Base-by-base conservation (phyloP, 345 rosid genomes). In the Linum tenue region DNA sequence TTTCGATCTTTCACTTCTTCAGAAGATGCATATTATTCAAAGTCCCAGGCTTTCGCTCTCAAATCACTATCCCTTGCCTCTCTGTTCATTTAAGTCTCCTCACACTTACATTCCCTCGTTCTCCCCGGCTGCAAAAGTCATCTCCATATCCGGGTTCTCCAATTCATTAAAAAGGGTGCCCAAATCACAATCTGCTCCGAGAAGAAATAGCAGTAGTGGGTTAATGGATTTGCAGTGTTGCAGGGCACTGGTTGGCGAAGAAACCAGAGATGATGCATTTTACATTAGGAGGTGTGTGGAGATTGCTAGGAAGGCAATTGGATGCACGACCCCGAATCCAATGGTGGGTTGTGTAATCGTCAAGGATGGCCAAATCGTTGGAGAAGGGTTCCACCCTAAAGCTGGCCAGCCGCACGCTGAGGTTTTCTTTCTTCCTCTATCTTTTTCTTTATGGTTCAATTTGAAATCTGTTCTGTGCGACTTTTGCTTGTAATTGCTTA, bases 371-470 rank as follows among this genome's bases (percentile, higher is more conserved):
- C 55, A 80, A 64, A 74, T 94, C 72, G 97, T 94, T 57, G 96
- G 99, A 22, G 78, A 90, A 84, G 99, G 97, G 39, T 90, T 85
- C 75, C 97, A 94, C 73, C 97, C 97, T 62, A 94, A 90, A 84
- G 96, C 97, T 60, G 97, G 96, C 10, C 87, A 88, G 65, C 96
- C 97, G 71, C 99, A 90, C 75, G 96, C 96, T 41, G 97, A 94
- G 96, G 95, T 94, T 61, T 39, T 10, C 62, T 41, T 40, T 17
- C 4, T 12, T 8, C 9, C 63, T n/a, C 56, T 31, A 4, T 17
- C 31, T 37, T 55, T 16, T 7, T 41, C 40, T 31, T 39, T 9
- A 56, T 40, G 38, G 41, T 10, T 7, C 2, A 15, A 48, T 8
- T 65, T 65, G 62, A 35, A 67, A 41, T 41, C 14, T 40, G 40